Percentiles rank a stretch among this genome's conserved stretches.
Evolutionary conservation across 768 basidiomycete genomes (phyloP).

Genomic region (Chiua virens): DNA sequence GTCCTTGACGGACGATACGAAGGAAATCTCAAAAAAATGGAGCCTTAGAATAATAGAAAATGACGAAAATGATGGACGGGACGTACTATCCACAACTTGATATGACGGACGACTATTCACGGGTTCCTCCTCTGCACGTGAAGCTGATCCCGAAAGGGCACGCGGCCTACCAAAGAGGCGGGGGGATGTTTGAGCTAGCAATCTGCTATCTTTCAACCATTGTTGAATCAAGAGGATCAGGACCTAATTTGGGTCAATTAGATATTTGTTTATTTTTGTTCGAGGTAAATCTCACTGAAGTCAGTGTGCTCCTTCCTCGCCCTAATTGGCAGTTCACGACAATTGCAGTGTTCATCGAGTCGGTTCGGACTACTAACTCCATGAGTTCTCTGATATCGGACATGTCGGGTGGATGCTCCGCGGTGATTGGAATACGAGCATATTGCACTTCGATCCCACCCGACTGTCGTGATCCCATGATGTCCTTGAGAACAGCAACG

Average conservation of each 20-base stretch:
- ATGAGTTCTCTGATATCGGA: slow-evolving; percentile 75
- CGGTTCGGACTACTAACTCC: slow-evolving; percentile 69
- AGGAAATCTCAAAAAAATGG: slow-evolving; percentile 56
- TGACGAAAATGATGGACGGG: neutral
- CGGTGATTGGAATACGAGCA: slow-evolving; percentile 87
- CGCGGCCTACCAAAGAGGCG: slow-evolving; percentile 35
- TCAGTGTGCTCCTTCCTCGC: slow-evolving; percentile 85
- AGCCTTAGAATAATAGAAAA: neutral
- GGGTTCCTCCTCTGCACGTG: slow-evolving; percentile 29
- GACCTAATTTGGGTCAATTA: slow-evolving; percentile 44
- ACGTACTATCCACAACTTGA: slow-evolving; percentile 87
- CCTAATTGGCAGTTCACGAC: slow-evolving; percentile 97
- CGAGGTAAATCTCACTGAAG: slow-evolving; percentile 57
- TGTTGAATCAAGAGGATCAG: slow-evolving; percentile 80
- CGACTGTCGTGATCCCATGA: slow-evolving; percentile 65
- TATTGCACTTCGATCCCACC: slow-evolving; percentile 71
- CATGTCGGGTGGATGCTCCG: slow-evolving; percentile 80
- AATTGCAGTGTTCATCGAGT: slow-evolving; percentile 71
- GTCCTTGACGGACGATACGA: slow-evolving; percentile 83
- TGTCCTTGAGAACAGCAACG: slow-evolving; percentile 82
- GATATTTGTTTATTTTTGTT: neutral
- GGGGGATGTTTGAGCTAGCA: slow-evolving; percentile 32
- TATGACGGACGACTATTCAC: slow-evolving; percentile 61
- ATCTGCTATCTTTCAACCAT: slow-evolving; percentile 60
- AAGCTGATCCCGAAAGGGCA: slow-evolving; percentile 42